A percentile compares a stretch with the other conserved stretches of the same genome.
phyloP scores from a whole-genome alignment of 2,329 filamentous ascomycete species.

The Fusarium devonianum region DNA sequence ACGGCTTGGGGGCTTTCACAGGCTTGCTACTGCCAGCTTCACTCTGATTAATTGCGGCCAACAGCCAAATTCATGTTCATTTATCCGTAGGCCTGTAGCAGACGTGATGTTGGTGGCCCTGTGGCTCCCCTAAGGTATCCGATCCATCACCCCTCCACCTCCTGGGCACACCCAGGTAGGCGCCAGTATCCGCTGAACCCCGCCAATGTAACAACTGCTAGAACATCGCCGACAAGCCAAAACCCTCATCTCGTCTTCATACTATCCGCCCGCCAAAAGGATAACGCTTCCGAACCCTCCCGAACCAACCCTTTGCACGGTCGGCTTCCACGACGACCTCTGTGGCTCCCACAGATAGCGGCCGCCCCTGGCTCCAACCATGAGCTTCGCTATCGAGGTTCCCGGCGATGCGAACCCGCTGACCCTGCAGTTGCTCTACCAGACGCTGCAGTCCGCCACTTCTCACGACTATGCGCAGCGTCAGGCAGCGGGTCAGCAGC shows the following conservation, averaged over 20 bases:
- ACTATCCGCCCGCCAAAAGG: conserved; percentile 20
- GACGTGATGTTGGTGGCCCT: conserved; percentile 25
- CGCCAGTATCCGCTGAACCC: conserved; percentile 24
- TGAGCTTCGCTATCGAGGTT: conserved; percentile 79
- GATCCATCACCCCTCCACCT: conserved; percentile 18
- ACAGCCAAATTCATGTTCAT: no score
- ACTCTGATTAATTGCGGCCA: no score
- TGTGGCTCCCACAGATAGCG: conserved; percentile 30
- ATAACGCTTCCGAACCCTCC: conserved; percentile 2
- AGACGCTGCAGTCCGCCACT: conserved; percentile 68
- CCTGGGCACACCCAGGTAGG: conserved; percentile 2
- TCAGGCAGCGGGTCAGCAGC: conserved; percentile 73
- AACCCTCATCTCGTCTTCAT: conserved; percentile 21
- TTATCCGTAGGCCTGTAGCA: no score
- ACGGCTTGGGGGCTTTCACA: no score
- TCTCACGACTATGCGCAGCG: conserved; percentile 68
- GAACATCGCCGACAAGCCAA: conserved; percentile 29
- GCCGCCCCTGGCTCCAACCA: conserved; percentile 47
- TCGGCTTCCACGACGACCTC: conserved; percentile 13
- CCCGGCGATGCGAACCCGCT: conserved; percentile 81
- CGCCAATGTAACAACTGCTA: conserved; percentile 31
- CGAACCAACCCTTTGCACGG: conserved; percentile 4
- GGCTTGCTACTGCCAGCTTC: no score
- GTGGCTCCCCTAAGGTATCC: not conserved
- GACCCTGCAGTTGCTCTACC: conserved; percentile 67